Evolutionary conservation across 1,284 basidiomycete species (phyloP).

Genomic region (Pseudozyma sp.): DNA sequence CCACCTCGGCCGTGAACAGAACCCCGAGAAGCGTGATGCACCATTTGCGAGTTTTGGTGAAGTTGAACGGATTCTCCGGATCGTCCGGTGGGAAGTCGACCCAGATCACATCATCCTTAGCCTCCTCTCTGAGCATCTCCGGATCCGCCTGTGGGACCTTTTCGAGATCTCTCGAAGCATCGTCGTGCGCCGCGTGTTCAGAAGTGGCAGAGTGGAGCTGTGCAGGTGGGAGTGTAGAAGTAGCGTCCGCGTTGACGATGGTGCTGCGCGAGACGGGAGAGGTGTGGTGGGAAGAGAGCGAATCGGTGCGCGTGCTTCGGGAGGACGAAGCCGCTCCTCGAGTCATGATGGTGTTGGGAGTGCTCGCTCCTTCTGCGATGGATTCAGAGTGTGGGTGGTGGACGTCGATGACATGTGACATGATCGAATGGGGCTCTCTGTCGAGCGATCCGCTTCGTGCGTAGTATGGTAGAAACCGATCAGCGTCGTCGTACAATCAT

Average conservation of each 20-base stretch:
- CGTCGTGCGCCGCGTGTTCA: not conserved
- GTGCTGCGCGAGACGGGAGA: slow-evolving; percentile 24
- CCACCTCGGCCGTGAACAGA: slow-evolving; percentile 72
- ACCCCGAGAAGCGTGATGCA: slow-evolving; percentile 75
- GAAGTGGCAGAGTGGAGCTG: not conserved
- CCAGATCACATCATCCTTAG: slow-evolving; percentile 68
- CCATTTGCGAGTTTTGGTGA: slow-evolving; percentile 73
- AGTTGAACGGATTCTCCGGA: slow-evolving; percentile 74
- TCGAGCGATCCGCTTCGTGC: not conserved
- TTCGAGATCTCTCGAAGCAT: slow-evolving; percentile 24
- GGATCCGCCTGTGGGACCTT: slow-evolving; percentile 24
- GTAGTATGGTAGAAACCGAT: too few relatives aligned
- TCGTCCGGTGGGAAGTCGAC: slow-evolving; percentile 74
- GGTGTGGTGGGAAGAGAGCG: slow-evolving; percentile 24
- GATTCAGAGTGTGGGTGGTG: not conserved
- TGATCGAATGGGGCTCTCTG: not conserved
- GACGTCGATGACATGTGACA: not conserved
- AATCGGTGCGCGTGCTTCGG: slow-evolving; percentile 21
- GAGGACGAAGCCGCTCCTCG: slow-evolving; percentile 17
- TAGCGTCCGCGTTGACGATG: slow-evolving; percentile 10
- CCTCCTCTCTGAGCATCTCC: slow-evolving; percentile 1
- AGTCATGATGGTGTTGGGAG: slow-evolving; percentile 26
- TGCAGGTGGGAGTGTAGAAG: not conserved
- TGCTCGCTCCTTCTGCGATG: slow-evolving; percentile 2
- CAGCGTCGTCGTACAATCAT: too few relatives aligned